phyloP scores from a whole-genome alignment of 345 rosid genomes.

The Euphorbia tirucalli region DNA sequence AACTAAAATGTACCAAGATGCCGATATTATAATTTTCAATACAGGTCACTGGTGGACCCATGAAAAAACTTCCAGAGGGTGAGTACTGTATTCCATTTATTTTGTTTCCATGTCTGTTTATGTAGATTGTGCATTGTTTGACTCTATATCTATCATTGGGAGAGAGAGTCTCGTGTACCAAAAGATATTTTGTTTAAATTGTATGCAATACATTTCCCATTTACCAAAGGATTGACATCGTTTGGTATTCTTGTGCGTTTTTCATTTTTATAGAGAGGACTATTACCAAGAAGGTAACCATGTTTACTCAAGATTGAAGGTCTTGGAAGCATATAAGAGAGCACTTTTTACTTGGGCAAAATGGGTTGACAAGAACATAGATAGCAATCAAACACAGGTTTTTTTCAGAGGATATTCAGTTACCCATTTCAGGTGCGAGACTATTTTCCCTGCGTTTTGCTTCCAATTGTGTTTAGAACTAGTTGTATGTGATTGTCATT shows the following conservation, averaged over 20 bases:
- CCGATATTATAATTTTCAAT: slow-evolving; percentile 77
- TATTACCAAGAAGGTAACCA: slow-evolving; percentile 84
- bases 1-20: slow-evolving; percentile 64
- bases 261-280: slow-evolving; percentile 48
- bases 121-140: too few relatives aligned
- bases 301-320: slow-evolving; percentile 73
- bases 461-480: not conserved
- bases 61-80: slow-evolving; percentile 91
- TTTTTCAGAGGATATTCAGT: slow-evolving; percentile 82
- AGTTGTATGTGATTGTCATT: not conserved
- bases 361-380: slow-evolving; percentile 73
- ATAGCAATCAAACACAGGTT: slow-evolving; percentile 48
- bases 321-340: slow-evolving; percentile 69
- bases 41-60: slow-evolving; percentile 99
- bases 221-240: not conserved
- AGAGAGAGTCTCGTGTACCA: not conserved
- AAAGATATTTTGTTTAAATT: not conserved
- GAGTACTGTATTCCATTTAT: slow-evolving; percentile 21
- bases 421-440: slow-evolving; percentile 68
- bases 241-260: not conserved
- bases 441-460: not conserved
- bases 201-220: not conserved
- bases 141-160: too few relatives aligned
- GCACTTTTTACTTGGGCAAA: slow-evolving; percentile 84
- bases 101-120: too few relatives aligned